Conservation (phyloP, 768 basidiomycete species). For the Naganishia randhawae region DNA sequence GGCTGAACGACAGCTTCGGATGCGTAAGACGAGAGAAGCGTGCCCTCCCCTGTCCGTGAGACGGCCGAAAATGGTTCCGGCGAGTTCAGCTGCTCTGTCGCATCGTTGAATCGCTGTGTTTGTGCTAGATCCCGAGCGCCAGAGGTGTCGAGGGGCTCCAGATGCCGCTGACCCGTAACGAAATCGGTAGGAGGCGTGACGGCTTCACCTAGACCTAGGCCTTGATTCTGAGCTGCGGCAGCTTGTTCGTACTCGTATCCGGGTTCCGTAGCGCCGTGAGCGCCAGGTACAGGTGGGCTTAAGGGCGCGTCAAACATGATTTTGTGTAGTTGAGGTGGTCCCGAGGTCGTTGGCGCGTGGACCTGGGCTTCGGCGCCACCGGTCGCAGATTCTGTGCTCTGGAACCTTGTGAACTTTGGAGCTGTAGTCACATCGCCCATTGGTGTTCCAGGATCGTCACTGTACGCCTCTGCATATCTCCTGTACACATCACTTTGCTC, state of each 20-base stretch:
- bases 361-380: background rate
- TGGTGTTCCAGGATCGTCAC: constrained; percentile 19
- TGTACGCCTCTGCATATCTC: constrained; percentile 24
- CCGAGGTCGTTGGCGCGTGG: background rate
- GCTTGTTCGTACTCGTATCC: constrained; percentile 30
- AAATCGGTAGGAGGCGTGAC: background rate
- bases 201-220: background rate
- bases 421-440: background rate
- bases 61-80: constrained; percentile 16
- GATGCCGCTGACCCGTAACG: constrained; percentile 4
- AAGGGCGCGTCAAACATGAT: constrained; percentile 22
- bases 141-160: constrained; percentile 7
- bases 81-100: background rate
- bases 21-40: constrained; percentile 8
- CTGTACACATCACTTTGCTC: constrained; percentile 19
- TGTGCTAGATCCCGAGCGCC: background rate
- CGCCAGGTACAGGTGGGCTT: constrained; percentile 9
- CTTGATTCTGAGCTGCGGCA: background rate
- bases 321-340: constrained; percentile 7
- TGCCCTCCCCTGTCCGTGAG: constrained; percentile 16
- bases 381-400: background rate
- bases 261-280: background rate
- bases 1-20: constrained; percentile 19
- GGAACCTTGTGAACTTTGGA: constrained; percentile 20
- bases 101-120: background rate